Evolutionary conservation across 2,329 filamentous ascomycete genomes (phyloP), one percentile per base, ranked within the genome.

Genomic region (Colletotrichum chrysophilum): DNA sequence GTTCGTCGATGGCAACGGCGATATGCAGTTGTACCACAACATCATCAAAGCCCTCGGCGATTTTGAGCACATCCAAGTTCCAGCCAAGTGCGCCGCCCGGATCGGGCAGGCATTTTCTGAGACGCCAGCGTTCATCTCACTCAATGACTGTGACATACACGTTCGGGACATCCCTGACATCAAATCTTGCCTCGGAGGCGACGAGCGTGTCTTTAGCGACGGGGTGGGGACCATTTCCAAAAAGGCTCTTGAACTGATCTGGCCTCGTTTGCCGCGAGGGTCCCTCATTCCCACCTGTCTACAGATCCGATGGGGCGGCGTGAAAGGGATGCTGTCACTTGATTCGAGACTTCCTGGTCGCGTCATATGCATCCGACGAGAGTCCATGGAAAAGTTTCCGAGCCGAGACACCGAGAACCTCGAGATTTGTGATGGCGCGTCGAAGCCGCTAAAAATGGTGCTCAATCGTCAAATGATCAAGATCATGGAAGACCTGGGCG

Each of bases 391-490:
- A 72, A 98, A 98, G 79, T 98, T 96, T 77, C 81, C 88, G 2
- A 92, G 91, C 66, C 80, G 85, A 0, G 87, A 90, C 55, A 85
- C 81, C 2, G 81, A 81, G 6, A 89, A 93, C 67, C 86, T 96
- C 2, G 94, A 94, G 75, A 94, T 96, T 60, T 96, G 94, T 80
- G 94, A 93, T 61, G 89, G 91, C 55, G 92, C 92, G 0, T 91
- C 91, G 52, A 91, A 89, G 66, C 93, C 94, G 0, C 88, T 96
- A 8, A 90, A 90, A 0, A 87, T 96, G 78, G 91, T 92, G 21
- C 88, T 97, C 2, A 97, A 97, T 80, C 92, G 94, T 1, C 94
- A 95, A 78, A 88, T 96, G 76, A 95, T 97, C 84, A 97, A 97
- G 81, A 95, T 97, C 6, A 83, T 98, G 1, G 95, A 98, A 80